A percentile compares a stretch with the other conserved stretches of the same genome.
These are phyloP conservation scores for Friedmanniomyces simplex DNA, from an alignment of 495 filamentous ascomycete species.

Conservation along the genomic window DNA sequence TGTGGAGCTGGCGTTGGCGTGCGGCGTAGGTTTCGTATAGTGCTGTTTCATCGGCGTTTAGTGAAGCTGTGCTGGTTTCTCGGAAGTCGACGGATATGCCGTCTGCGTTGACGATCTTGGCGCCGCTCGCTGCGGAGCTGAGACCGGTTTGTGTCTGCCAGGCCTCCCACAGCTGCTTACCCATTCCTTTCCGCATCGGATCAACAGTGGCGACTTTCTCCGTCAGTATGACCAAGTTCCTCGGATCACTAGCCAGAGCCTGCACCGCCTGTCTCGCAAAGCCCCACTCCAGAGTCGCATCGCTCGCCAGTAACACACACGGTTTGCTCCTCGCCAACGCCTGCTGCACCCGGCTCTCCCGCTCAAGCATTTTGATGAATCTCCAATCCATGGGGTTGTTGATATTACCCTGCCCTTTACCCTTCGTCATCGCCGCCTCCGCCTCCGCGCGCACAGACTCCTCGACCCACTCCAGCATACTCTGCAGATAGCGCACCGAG, in stretches of 20 bases:
- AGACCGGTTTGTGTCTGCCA: conserved; percentile 18
- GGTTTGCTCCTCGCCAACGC: conserved; percentile 41
- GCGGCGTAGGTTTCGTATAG: conserved; percentile 88
- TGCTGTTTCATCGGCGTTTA: conserved; percentile 62
- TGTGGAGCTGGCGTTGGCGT: conserved; percentile 67
- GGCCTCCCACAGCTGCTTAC: conserved; percentile 29
- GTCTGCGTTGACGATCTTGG: conserved; percentile 43
- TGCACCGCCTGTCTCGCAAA: conserved; percentile 82
- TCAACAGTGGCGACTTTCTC: conserved; percentile 35
- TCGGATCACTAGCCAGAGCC: conserved; percentile 57
- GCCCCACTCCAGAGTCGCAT: conserved; percentile 85
- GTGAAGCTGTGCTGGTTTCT: conserved; percentile 48
- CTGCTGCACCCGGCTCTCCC: conserved; percentile 59
- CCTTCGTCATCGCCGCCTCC: conserved; percentile 52
- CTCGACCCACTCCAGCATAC: conserved; percentile 99
- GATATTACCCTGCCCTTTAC: conserved; percentile 28
- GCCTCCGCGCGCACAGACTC: conserved; percentile 84
- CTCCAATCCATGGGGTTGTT: conserved; percentile 76
- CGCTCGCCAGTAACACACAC: conserved; percentile 78
- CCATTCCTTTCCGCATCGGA: conserved; percentile 20
- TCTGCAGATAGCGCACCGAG: conserved; percentile 78
- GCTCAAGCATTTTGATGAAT: conserved; percentile 70
- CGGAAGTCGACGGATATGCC: conserved; percentile 51
- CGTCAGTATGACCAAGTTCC: conserved; percentile 77
- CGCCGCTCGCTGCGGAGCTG: conserved; percentile 1